A percentile compares a stretch with the other conserved stretches of the same genome.
These are phyloP conservation scores for Xylariaceae sp. DNA, from an alignment of 2,329 filamentous ascomycete species.

Conservation along the genomic window DNA sequence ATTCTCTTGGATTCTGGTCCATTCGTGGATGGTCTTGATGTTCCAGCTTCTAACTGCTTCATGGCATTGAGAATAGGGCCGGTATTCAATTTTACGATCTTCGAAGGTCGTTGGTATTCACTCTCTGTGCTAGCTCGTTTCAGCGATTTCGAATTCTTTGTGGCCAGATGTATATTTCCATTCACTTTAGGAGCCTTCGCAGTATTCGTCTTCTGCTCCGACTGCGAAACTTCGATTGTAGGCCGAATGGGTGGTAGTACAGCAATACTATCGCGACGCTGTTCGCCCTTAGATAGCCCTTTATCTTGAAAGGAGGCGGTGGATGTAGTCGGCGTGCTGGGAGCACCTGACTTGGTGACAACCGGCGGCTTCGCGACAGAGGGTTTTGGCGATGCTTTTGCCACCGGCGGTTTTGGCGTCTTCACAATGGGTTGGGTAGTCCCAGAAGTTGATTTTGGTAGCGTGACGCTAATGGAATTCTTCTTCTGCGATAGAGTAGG, in stretches of 20 bases:
- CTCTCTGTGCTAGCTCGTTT: conserved; percentile 31
- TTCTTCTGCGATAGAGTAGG: conserved; percentile 8
- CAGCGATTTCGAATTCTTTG: conserved; percentile 18
- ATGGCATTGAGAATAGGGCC: conserved; percentile 23
- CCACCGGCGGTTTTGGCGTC: conserved; percentile 6
- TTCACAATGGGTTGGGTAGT: neutral
- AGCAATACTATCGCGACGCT: conserved; percentile 29
- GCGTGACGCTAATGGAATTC: conserved; percentile 17
- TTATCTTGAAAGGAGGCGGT: too few relatives aligned
- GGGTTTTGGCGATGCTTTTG: conserved; percentile 11
- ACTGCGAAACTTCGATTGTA: conserved; percentile 26
- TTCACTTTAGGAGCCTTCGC: conserved; percentile 18
- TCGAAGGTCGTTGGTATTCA: conserved; percentile 28
- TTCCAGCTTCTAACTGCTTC: conserved; percentile 18
- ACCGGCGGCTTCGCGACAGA: conserved; percentile 1
- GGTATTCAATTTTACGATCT: conserved; percentile 33
- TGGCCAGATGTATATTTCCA: conserved; percentile 15
- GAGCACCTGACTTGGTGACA: neutral
- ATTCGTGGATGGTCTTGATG: too few relatives aligned
- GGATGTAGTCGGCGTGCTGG: neutral
- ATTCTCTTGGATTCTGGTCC: conserved; percentile 14
- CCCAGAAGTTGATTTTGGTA: conserved; percentile 10
- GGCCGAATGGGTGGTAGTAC: conserved; percentile 28
- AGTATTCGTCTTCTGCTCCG: conserved; percentile 19
- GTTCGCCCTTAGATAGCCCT: conserved; percentile 2